Evolutionary conservation across 139 green algal species (phyloP), one percentile per base, ranked within the genome.

Genomic region (Coelastrella sp.): DNA sequence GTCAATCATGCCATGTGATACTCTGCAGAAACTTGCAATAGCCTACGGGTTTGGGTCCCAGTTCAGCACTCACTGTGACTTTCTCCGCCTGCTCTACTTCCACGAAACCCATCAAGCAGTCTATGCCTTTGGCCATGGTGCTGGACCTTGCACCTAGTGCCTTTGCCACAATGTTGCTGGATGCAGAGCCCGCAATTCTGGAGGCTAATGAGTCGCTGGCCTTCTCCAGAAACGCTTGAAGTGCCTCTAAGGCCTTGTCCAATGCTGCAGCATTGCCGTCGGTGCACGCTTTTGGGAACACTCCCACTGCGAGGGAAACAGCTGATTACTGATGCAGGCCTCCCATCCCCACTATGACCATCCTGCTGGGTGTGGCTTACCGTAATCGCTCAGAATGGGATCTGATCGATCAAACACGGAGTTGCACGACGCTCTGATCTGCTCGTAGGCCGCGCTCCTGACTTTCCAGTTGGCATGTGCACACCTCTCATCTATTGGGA

Each of bases 391-490:
- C 8, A 99, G 88, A 4, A 94, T 81, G 0, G 93, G 92, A 87
- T 98, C 97, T 17, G 94, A 90, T 14, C 92, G 89, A 27, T 94
- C 92, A 58, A 95, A 95, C 0, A 97, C 94, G 0, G 88, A 86
- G 14, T 91, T 60, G 74, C 96, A 97, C 5, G 81, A 78, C 8
- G 85, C 74, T 8, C 84, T 92, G 19, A 99, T 95, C 81, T 97
- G 94, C 24, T 97, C 95, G 73, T 96, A 99, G 0, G 92, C 96
- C 73, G 97, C 96, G 7, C 91, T 93, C 6, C 97, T 91, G 17
- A 97, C 97, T 89, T 99, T 99, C 97, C 97, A 99, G 81, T 96
- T 97, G 20, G 95, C 94, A 94, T 99, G 97, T 1, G 68, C 91
- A 4, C 96, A 87, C 35, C 96, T 91, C 78, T 98, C 94, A 9